These are phyloP conservation scores for Aphanomyces astaci DNA, from an alignment of 352 stramenopile species.

Conservation along the genomic window DNA sequence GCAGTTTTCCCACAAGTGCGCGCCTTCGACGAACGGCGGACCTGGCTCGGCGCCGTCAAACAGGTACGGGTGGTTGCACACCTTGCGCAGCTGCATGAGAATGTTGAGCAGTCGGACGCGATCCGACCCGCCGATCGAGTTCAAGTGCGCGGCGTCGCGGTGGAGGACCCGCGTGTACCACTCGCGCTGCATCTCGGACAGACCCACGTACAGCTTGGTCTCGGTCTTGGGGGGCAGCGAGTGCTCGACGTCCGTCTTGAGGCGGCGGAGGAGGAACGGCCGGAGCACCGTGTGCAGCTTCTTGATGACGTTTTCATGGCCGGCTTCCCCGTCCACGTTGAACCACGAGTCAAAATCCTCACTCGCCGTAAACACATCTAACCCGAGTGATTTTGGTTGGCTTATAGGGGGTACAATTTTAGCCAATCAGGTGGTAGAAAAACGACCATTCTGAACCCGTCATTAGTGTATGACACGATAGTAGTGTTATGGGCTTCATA, in stretches of 20 bases:
- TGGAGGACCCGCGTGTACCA: slow-evolving; percentile 98
- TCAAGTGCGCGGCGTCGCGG: slow-evolving; percentile 93
- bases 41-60: slow-evolving; percentile 97
- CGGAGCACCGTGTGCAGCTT: slow-evolving; percentile 96
- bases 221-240: slow-evolving; percentile 97
- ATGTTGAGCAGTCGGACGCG: slow-evolving; percentile 95
- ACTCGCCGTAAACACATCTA: slow-evolving; percentile 92
- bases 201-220: slow-evolving; percentile 97
- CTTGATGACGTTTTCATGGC: slow-evolving; percentile 96
- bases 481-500: too few species aligned
- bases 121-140: slow-evolving; percentile 94
- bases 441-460: too few species aligned
- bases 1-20: slow-evolving; percentile 97
- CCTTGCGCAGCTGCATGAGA: slow-evolving; percentile 98
- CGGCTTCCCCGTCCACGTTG: slow-evolving; percentile 93
- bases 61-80: slow-evolving; percentile 99
- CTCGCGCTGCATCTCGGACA: slow-evolving; percentile 96
- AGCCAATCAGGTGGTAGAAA: too few species aligned
- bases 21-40: slow-evolving; percentile 93
- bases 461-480: too few species aligned
- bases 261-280: slow-evolving; percentile 95
- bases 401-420: too few species aligned
- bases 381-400: too few species aligned
- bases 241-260: slow-evolving; percentile 98
- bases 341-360: slow-evolving; percentile 99